These are phyloP conservation scores for Phlyctochytrium arcticum DNA, from an alignment of 192 early-diverging fungal species.

Conservation along the genomic window DNA sequence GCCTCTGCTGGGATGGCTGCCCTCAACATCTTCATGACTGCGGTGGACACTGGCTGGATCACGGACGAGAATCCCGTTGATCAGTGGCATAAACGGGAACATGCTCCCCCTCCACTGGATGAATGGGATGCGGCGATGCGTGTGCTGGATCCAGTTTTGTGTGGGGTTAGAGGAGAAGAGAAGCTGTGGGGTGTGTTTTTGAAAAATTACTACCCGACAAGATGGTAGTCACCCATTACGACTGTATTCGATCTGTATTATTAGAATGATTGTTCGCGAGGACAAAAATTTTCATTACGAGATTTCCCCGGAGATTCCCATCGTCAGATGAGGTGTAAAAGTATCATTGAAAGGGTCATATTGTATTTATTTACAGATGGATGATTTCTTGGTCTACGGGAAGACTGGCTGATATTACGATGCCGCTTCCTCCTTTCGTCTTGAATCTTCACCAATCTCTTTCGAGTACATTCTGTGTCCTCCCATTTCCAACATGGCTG, in stretches of 20 bases:
- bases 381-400: too few relatives aligned
- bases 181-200: constrained; percentile 51
- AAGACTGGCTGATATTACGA: too few relatives aligned
- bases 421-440: background rate
- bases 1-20: constrained; percentile 41
- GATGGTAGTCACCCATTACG: constrained; percentile 49
- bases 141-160: constrained; percentile 48
- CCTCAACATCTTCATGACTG: constrained; percentile 51
- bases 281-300: too few relatives aligned
- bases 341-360: too few relatives aligned
- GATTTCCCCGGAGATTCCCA: too few relatives aligned
- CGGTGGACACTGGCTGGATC: constrained; percentile 57
- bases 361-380: too few relatives aligned
- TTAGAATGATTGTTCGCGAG: too few relatives aligned
- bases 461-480: constrained; percentile 21
- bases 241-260: too few relatives aligned
- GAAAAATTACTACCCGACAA: constrained; percentile 51
- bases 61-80: constrained; percentile 56
- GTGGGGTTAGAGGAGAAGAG: constrained; percentile 45
- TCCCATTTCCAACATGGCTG: constrained; percentile 22
- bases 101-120: constrained; percentile 48
- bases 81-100: constrained; percentile 36
- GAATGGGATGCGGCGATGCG: constrained; percentile 55
- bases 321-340: too few relatives aligned
- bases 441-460: background rate